phyloP scores from a whole-genome alignment of 2,329 filamentous ascomycete species.

The Colletotrichum kahawae region DNA sequence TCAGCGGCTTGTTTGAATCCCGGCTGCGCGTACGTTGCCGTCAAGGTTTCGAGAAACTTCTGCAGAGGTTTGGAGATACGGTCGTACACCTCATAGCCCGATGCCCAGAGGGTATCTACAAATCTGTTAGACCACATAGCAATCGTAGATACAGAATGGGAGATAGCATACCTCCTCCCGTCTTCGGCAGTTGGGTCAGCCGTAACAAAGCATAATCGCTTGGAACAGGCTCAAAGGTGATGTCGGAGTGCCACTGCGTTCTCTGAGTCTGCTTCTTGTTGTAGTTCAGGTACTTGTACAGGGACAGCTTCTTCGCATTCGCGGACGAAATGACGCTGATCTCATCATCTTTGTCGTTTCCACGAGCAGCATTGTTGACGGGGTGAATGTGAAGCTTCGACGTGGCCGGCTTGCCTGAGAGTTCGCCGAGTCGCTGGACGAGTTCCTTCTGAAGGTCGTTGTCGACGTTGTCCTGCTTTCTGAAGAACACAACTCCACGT shows the following conservation, averaged over 20 bases:
- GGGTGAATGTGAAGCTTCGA: slow-evolving; percentile 67
- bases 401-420: slow-evolving; percentile 59
- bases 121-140: not conserved
- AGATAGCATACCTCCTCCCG: slow-evolving; percentile 50
- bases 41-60: slow-evolving; percentile 63
- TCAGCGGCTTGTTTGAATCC: slow-evolving; percentile 54
- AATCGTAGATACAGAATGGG: fast-evolving
- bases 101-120: slow-evolving; percentile 65
- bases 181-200: slow-evolving; percentile 57
- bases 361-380: slow-evolving; percentile 56
- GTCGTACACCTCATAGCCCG: slow-evolving; percentile 63
- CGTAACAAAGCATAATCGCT: slow-evolving; percentile 66
- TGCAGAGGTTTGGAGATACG: slow-evolving; percentile 62
- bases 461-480: slow-evolving; percentile 64
- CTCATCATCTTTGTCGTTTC: slow-evolving; percentile 59
- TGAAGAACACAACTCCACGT: slow-evolving; percentile 74
- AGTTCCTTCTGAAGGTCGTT: slow-evolving; percentile 71
- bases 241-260: slow-evolving; percentile 65
- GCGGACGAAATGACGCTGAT: slow-evolving; percentile 69
- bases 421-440: slow-evolving; percentile 62
- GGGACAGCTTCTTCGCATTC: slow-evolving; percentile 56
- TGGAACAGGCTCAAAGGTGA: slow-evolving; percentile 68
- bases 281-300: slow-evolving; percentile 34
- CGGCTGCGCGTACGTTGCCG: slow-evolving; percentile 57
- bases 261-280: slow-evolving; percentile 50